Conservation (phyloP, 2,329 filamentous ascomycete genomes). For the Septoria petroselini region DNA sequence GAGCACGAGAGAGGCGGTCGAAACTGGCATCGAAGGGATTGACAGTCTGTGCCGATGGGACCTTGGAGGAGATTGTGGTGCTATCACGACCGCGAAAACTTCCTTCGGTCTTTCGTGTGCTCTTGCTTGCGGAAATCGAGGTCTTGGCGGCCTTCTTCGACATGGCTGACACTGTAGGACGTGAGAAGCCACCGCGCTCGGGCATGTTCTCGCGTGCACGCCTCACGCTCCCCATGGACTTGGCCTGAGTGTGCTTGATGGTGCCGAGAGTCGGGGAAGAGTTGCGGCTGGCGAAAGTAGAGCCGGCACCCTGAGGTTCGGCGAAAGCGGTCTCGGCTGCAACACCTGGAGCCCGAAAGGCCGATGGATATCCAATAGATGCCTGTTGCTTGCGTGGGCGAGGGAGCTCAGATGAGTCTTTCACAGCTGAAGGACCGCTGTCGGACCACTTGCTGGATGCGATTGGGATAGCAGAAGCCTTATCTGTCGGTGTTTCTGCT, state of each 20-base stretch:
- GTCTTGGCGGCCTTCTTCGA: conserved; percentile 24
- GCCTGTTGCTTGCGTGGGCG: conserved; percentile 11
- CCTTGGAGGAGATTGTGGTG: not conserved
- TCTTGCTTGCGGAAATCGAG: conserved; percentile 13
- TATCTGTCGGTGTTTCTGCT: not conserved
- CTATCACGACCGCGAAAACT: conserved; percentile 17
- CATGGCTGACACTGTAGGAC: conserved; percentile 24
- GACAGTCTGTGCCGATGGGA: not conserved
- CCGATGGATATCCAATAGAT: conserved; percentile 31
- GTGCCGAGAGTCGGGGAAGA: conserved; percentile 28
- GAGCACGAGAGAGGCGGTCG: not conserved
- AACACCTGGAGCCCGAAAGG: conserved; percentile 9
- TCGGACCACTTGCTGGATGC: conserved; percentile 32
- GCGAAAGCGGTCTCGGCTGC: not conserved
- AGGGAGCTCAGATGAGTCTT: conserved; percentile 9
- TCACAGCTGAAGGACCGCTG: conserved; percentile 28
- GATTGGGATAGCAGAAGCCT: not conserved
- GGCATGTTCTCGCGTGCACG: conserved; percentile 10
- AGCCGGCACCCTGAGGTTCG: conserved; percentile 1
- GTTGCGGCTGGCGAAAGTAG: conserved; percentile 16
- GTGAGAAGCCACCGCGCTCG: conserved; percentile 20
- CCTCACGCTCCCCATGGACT: conserved; percentile 7
- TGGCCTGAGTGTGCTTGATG: conserved; percentile 18
- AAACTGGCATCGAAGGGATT: not conserved
- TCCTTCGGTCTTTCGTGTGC: conserved; percentile 2